Conservation (phyloP, 441 rosid genomes). For the Brassica balearica region DNA sequence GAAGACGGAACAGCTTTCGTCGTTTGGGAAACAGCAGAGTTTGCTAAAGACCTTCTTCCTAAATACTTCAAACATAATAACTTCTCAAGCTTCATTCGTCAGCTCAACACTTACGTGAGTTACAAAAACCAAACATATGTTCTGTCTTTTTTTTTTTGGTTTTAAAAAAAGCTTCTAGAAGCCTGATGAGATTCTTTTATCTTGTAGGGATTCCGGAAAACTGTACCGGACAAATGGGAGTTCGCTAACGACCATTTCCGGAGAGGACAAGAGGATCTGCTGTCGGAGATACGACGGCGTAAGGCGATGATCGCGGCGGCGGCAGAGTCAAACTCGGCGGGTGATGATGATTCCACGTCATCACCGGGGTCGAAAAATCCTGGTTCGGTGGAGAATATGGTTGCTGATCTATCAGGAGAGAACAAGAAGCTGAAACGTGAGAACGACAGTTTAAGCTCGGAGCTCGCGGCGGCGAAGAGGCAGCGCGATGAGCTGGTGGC, state of each 20-base stretch:
- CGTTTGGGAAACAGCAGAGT: slow-evolving; percentile 94
- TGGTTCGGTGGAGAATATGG: slow-evolving; percentile 57
- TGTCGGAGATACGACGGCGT: slow-evolving; percentile 75
- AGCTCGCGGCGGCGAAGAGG: slow-evolving; percentile 67
- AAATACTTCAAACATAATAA: slow-evolving; percentile 91
- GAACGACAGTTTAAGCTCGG: slow-evolving; percentile 57
- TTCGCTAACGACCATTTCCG: slow-evolving; percentile 85
- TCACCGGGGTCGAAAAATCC: slow-evolving; percentile 63
- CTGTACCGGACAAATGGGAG: slow-evolving; percentile 96
- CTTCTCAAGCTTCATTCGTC: slow-evolving; percentile 97
- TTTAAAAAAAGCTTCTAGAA: neutral
- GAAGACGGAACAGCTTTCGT: slow-evolving; percentile 65
- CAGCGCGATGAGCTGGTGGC: slow-evolving; percentile 67
- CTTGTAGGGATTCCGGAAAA: slow-evolving; percentile 75
- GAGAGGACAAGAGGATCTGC: slow-evolving; percentile 65
- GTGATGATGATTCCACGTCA: slow-evolving; percentile 64
- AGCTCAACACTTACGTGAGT: slow-evolving; percentile 93
- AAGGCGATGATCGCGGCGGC: slow-evolving; percentile 48
- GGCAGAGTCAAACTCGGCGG: slow-evolving; percentile 47
- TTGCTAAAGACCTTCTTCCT: slow-evolving; percentile 84
- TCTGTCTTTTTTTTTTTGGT: neutral
- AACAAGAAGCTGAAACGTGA: slow-evolving; percentile 65
- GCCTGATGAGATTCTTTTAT: neutral
- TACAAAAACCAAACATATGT: slow-evolving; percentile 8
- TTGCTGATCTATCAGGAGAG: slow-evolving; percentile 61